Base-by-base conservation (phyloP, 352 stramenopile species). In the Phytophthora megakarya region DNA sequence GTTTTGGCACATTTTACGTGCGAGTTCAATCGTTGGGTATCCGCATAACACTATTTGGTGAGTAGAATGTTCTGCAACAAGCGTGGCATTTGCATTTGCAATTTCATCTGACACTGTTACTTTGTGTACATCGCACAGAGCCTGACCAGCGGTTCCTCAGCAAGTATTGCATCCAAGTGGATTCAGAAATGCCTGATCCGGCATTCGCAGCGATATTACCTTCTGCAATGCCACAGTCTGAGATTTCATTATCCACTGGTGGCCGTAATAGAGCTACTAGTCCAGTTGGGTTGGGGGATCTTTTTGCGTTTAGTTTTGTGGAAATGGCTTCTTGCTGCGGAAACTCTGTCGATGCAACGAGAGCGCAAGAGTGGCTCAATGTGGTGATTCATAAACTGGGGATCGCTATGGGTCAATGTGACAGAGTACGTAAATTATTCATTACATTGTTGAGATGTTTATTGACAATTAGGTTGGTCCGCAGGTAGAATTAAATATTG, bases 321-420 rank as follows among this genome's bases (percentile, higher is more conserved):
- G 83, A 92, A 64, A 92, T 92, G 83, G 80, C 81, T 22, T 44
- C 81, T 3, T 92, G 81, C 38, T 92, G 81, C 43, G 75, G 77
- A 15, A 70, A 55, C 8, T 50, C 72, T 26, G 55, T 88, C 3
- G 78, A 89, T 33, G 61, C 69, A 10, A 45, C 49, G 19, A 81
- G 71, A 30, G 83, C 85, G 9, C 83, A 92, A 43, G 80, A 83
- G 22, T 90, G 80, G 80, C 68, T 94, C 9, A 52, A 78, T 21
- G 70, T 68, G 0, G 56, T 90, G 3, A 42, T 89, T 1, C 72
- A 86, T 25, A 89, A 81, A 38, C 48, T 94, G 16, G 85, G 81
- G 3, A 70, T 85, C 15, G 67, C 72, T 2, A 86, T 94, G 83
- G 67, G 65, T 12, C 72, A 83, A 47, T 76, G 60, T 22, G 67